These are phyloP conservation scores for Whalleya microplaca DNA, from an alignment of 2,329 filamentous ascomycete species.

Conservation along the genomic window DNA sequence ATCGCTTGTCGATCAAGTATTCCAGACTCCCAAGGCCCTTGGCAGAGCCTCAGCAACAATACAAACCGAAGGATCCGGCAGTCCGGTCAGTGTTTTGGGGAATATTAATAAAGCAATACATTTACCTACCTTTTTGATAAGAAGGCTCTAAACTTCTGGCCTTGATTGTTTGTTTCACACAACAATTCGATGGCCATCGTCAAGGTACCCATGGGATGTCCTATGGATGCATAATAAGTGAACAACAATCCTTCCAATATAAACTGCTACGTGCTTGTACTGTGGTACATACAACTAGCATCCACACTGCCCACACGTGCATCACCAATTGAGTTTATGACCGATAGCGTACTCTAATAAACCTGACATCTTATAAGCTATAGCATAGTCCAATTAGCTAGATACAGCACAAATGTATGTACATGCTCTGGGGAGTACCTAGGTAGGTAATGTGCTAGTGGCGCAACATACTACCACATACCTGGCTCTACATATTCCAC, in stretches of 20 bases:
- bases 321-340: not conserved
- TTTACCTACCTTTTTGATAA: not conserved
- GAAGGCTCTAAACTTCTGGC: too few species aligned
- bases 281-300: not conserved
- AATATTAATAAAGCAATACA: not conserved
- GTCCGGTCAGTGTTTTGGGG: not conserved
- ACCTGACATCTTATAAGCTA: not conserved
- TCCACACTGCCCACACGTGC: not conserved
- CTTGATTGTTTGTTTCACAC: too few species aligned
- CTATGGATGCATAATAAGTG: not conserved
- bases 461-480: not conserved
- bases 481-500: not conserved
- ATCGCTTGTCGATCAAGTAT: constrained; percentile 2
- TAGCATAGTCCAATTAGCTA: not conserved
- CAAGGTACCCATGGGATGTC: too few species aligned
- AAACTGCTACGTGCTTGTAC: too few species aligned
- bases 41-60: not conserved
- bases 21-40: not conserved
- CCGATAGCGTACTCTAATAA: not conserved
- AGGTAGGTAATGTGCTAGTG: not conserved
- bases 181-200: too few species aligned
- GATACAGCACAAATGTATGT: not conserved
- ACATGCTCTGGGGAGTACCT: too few species aligned
- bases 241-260: not conserved
- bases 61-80: not conserved